Percentiles rank a stretch among this genome's conserved stretches.
phyloP scores from a whole-genome alignment of 2,329 filamentous ascomycete genomes.

The Phialophora macrospora region DNA sequence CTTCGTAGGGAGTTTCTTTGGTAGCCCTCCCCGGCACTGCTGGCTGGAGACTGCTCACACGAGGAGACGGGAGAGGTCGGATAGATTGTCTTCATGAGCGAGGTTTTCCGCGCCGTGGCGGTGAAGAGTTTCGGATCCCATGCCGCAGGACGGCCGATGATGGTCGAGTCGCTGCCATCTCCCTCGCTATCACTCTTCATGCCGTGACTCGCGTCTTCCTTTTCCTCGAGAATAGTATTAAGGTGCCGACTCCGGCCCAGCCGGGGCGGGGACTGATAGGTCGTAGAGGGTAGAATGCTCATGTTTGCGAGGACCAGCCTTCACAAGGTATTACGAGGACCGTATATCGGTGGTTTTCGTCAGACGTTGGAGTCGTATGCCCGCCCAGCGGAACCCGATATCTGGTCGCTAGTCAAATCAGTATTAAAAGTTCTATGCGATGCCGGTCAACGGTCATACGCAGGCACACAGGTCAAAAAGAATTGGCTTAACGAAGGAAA shows the following conservation, averaged over 20 bases:
- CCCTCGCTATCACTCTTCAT: conserved; percentile 45
- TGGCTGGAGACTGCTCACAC: conserved; percentile 57
- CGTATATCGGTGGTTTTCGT: neutral
- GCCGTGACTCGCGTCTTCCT: conserved; percentile 42
- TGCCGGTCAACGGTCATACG: conserved; percentile 34
- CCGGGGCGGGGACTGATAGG: conserved; percentile 60
- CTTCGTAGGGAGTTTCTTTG: conserved; percentile 79
- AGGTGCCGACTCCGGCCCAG: conserved; percentile 63
- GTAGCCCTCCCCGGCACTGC: conserved; percentile 67
- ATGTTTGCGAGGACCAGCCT: conserved; percentile 37
- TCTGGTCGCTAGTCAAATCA: conserved; percentile 14
- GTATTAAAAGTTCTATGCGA: conserved; percentile 33
- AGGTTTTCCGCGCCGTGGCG: conserved; percentile 32
- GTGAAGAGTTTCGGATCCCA: conserved; percentile 41
- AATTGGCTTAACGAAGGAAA: conserved; percentile 31
- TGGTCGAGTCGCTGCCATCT: conserved; percentile 47
- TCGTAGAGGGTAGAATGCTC: conserved; percentile 53
- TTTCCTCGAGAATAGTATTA: conserved; percentile 70
- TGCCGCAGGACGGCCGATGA: conserved; percentile 41
- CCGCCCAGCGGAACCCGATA: conserved; percentile 15
- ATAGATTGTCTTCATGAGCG: conserved; percentile 27
- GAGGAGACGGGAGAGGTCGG: conserved; percentile 41
- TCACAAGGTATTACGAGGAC: conserved; percentile 19
- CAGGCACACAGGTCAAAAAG: conserved; percentile 8
- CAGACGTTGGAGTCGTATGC: conserved; percentile 5